Percentiles rank a stretch among this genome's conserved stretches.
Evolutionary conservation across 371 early-diverging fungal species (phyloP).

Genomic region (Mucor sp.): DNA sequence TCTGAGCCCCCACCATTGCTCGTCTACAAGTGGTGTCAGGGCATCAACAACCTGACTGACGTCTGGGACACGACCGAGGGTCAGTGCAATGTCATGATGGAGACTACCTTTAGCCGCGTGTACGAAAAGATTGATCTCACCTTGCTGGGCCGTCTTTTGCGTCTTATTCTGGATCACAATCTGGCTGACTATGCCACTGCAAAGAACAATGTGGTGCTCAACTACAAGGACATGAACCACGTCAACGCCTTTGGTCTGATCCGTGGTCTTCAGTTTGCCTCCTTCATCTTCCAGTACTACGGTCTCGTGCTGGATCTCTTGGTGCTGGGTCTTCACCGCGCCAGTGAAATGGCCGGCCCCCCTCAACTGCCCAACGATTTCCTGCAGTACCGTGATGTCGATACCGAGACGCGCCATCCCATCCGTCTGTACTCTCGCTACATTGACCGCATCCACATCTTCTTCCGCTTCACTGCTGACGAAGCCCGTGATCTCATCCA

Average conservation of each 20-base stretch:
- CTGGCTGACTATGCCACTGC: slow-evolving; percentile 99
- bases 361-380: slow-evolving; percentile 95
- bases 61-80: slow-evolving; percentile 95
- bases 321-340: slow-evolving; percentile 94
- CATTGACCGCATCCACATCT: slow-evolving; percentile 92
- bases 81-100: slow-evolving; percentile 94
- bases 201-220: slow-evolving; percentile 96
- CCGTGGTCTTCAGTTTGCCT: slow-evolving; percentile 97
- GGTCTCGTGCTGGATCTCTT: slow-evolving; percentile 95
- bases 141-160: slow-evolving; percentile 91
- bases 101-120: slow-evolving; percentile 88
- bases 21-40: slow-evolving; percentile 98
- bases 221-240: slow-evolving; percentile 99
- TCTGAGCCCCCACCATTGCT: slow-evolving; percentile 96
- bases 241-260: slow-evolving; percentile 97
- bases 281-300: slow-evolving; percentile 98
- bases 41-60: slow-evolving; percentile 93
- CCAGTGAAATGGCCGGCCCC: slow-evolving; percentile 96
- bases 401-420: slow-evolving; percentile 94
- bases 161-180: slow-evolving; percentile 97
- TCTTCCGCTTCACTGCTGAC: slow-evolving; percentile 92
- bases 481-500: slow-evolving; percentile 96
- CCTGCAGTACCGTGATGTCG: slow-evolving; percentile 92
- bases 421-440: slow-evolving; percentile 96
- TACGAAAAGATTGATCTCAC: slow-evolving; percentile 98